A percentile compares a stretch with the other conserved stretches of the same genome.
These are phyloP conservation scores for Mortierella hygrophila DNA, from an alignment of 192 early-diverging fungal genomes.

Conservation along the genomic window DNA sequence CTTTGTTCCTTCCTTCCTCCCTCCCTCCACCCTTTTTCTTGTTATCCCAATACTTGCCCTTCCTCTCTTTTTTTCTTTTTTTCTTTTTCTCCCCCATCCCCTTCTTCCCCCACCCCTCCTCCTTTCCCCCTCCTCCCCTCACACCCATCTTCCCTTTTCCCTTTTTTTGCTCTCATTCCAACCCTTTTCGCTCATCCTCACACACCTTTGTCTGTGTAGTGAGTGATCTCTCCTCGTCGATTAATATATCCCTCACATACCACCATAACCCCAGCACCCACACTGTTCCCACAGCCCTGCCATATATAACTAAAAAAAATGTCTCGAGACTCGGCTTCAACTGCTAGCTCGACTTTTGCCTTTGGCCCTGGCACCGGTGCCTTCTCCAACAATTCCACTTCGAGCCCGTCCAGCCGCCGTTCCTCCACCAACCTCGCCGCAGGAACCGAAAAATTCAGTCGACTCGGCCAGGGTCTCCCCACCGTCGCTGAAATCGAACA, in stretches of 20 bases:
- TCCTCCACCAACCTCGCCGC: conserved; percentile 25
- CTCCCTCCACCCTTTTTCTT: neutral
- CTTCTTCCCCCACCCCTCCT: neutral
- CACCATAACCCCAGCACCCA: neutral
- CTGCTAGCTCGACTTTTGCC: conserved; percentile 12
- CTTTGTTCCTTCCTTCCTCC: neutral
- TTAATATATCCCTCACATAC: neutral
- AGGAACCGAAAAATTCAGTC: conserved; percentile 41
- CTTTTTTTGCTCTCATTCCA: neutral
- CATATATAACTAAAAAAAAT: neutral
- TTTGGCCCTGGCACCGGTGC: conserved; percentile 24
- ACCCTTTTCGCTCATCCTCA: neutral
- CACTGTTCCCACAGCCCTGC: neutral
- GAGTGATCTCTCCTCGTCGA: neutral
- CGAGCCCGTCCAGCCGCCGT: conserved; percentile 33
- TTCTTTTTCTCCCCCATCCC: neutral
- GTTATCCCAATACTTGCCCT: neutral
- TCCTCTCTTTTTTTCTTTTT: neutral
- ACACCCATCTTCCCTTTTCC: neutral
- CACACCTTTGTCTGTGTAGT: neutral
- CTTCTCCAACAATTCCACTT: neutral
- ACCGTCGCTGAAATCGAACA: conserved; percentile 46
- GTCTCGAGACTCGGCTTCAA: conserved; percentile 8
- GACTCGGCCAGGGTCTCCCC: conserved; percentile 28
- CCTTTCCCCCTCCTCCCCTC: neutral